These are phyloP conservation scores for Alternaria rosae DNA, from an alignment of 2,329 filamentous ascomycete species.

Conservation along the genomic window DNA sequence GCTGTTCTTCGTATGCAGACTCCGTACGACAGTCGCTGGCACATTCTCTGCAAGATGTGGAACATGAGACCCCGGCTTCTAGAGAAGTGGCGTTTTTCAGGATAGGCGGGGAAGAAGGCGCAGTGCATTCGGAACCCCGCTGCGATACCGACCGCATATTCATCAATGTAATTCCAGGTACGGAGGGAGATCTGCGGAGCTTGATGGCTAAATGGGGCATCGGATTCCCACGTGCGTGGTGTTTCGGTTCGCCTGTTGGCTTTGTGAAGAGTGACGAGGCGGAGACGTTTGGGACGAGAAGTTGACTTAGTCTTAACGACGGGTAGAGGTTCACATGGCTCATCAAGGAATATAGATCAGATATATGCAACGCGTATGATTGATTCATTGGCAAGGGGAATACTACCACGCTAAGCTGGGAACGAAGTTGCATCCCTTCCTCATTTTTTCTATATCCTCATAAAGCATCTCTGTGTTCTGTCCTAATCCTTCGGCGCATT, in stretches of 20 bases:
- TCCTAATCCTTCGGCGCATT: background rate
- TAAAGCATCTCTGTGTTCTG: background rate
- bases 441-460: background rate
- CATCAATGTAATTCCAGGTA: constrained; percentile 49
- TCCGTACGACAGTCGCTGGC: constrained; percentile 50
- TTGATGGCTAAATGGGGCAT: constrained; percentile 47
- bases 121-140: constrained; percentile 52
- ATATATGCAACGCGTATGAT: background rate
- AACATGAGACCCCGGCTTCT: background rate
- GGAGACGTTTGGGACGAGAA: background rate
- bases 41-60: constrained; percentile 23
- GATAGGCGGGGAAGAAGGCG: constrained; percentile 53
- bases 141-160: constrained; percentile 44
- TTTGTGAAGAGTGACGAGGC: constrained; percentile 17
- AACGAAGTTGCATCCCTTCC: background rate
- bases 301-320: background rate
- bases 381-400: background rate
- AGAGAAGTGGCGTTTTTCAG: constrained; percentile 55
- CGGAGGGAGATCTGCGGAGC: constrained; percentile 36
- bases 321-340: background rate
- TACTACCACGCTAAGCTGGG: background rate
- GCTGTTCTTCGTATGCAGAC: constrained; percentile 55
- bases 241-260: constrained; percentile 29
- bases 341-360: background rate
- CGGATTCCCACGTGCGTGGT: constrained; percentile 34